Evolutionary conservation across 129 eudicot species (phyloP), one percentile per base, ranked within the genome.

Genomic region (Centella asiatica): DNA sequence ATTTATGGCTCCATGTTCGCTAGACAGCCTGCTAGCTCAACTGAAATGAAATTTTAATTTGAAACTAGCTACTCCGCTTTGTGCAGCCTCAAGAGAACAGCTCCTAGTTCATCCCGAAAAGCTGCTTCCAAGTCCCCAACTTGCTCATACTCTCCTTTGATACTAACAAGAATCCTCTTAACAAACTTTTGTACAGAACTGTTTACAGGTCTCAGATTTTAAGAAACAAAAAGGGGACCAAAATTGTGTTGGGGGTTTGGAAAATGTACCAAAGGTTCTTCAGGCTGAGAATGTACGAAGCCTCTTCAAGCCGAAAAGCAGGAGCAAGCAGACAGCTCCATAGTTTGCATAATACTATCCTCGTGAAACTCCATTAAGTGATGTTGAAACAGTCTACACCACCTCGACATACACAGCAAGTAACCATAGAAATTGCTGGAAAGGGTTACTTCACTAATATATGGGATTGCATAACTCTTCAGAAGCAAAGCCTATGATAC

Each of bases 161-260:
- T 63, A 44, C 40, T 8, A 23, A 22, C 2, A 64, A 33, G 15
- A 20, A 22, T 46, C 25, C 44, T n/a, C 47, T 46, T 28, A 0
- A 8, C 25, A 20, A 29, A 48, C 44, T 64, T 46, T 56, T 64
- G 69, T 64, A 64, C 69, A 64, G 33, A 31, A 29, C 9, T 64
- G 32, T 47, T 29, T 29, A 20, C 54, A 48, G 31, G 44, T 45
- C 24, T n/a, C 44, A 15, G 28, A 14, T 14, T 50, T 57, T 44
- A 31, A 57, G 33, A 20, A 29, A 23, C 5, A 32, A 57, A 37
- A 10, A n/a, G 1, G 18, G 25, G 8, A 15, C 23, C 44, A 57
- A 56, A 52, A 56, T 14, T 56, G 24, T 31, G 36, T 56, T 19
- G 13, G 40, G 34, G n/a, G n/a, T n/a, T n/a, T n/a, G n/a, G 23